Evolutionary conservation across 2,329 filamentous ascomycete genomes (phyloP), one percentile per base, ranked within the genome.

Genomic region (Colletotrichum godetiae): DNA sequence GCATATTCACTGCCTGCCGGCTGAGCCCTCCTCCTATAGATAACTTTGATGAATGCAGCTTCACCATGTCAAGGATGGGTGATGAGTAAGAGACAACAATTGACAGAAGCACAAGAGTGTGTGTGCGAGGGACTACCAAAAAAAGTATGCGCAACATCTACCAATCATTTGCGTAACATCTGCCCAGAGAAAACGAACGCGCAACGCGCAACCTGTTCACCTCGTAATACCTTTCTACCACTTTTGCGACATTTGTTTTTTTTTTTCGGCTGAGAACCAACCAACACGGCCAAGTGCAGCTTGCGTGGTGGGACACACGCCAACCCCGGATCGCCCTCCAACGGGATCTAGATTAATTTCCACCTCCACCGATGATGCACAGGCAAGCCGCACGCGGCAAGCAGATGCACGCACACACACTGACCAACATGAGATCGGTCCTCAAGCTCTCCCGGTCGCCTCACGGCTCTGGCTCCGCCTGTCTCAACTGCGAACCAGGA

Each of bases 381-480:
- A 56, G 53, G 52, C n/a, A 64, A 19, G 60, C 37, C 37, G 42
- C 49, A 53, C 60, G 27, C 53, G 60, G 59, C 31, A 64, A 11
- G 60, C 42, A 49, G 42, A n/a, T 49, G 29, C 59, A 22, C 27
- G 24, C 22, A 27, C 35, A 27, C 70, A 73, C 70, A 73, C 69
- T 72, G 70, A 73, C 67, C 70, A 70, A 65, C 22, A 37, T 73
- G 31, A 66, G 70, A 46, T 66, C 70, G 61, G 33, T 29, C 33
- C 70, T 73, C 49, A 70, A 73, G 70, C 71, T 73, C 42, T 56
- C 67, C 67, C 61, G 35, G 46, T 52, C 55, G 22, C 31, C 58
- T 46, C 27, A 29, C 37, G 15, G 15, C 13, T 33, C n/a, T 55
- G 13, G 24, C n/a, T 11, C 31, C 29, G 46, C 42, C 7, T 37